Conservation (phyloP, 139 green algal species). For the Coelastrella sp. region DNA sequence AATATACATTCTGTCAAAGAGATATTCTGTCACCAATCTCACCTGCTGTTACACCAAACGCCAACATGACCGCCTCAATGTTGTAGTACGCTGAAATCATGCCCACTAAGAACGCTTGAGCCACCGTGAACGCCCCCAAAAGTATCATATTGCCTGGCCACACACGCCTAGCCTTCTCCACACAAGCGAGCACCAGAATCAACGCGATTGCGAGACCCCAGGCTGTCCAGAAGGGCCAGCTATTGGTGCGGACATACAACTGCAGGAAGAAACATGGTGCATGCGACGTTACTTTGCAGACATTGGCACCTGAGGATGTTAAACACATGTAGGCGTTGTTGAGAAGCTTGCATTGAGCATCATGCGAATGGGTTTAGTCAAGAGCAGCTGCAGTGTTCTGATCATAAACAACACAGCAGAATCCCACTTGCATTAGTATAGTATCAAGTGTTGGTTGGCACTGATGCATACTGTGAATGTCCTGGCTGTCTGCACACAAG, state of each 20-base stretch:
- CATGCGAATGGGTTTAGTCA: too few species aligned
- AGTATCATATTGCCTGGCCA: conserved; percentile 70
- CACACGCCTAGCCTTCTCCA: conserved; percentile 48
- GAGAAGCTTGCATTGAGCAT: too few species aligned
- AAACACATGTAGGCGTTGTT: too few species aligned
- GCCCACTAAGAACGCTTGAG: conserved; percentile 61
- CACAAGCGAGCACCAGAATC: conserved; percentile 50
- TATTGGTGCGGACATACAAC: conserved; percentile 56
- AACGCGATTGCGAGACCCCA: conserved; percentile 55
- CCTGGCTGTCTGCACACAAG: too few species aligned
- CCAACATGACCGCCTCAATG: conserved; percentile 56
- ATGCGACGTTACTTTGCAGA: too few species aligned
- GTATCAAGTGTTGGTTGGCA: neutral
- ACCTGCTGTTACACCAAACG: conserved; percentile 47
- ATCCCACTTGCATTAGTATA: too few species aligned
- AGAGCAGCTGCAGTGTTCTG: too few species aligned
- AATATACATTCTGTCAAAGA: neutral
- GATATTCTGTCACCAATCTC: neutral
- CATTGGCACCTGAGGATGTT: too few species aligned
- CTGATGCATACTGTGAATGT: neutral
- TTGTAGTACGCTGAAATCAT: conserved; percentile 62
- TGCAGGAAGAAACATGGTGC: conserved; percentile 44
- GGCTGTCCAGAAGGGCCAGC: conserved; percentile 54
- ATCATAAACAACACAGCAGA: too few species aligned
- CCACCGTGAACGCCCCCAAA: conserved; percentile 63